Percentiles rank a stretch among this genome's conserved stretches.
phyloP scores from a whole-genome alignment of 768 basidiomycete genomes.

The Hortiboletus campestris region DNA sequence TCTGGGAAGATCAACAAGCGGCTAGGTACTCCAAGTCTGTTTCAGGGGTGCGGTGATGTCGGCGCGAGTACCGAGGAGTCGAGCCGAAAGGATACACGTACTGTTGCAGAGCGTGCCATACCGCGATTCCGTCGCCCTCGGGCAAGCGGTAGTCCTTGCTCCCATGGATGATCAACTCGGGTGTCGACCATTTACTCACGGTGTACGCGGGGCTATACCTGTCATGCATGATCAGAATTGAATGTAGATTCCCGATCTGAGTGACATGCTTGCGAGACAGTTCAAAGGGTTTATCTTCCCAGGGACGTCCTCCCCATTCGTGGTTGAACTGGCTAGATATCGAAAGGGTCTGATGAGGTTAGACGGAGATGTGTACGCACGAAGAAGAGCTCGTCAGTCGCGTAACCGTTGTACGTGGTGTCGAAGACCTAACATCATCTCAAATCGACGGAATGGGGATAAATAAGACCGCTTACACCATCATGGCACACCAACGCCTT shows the following conservation, averaged over 20 bases:
- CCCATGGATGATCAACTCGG: constrained; percentile 80
- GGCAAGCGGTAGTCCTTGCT: constrained; percentile 88
- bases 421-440: constrained; percentile 60
- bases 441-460: not conserved
- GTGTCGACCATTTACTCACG: constrained; percentile 83
- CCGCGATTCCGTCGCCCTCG: constrained; percentile 79
- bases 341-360: not conserved
- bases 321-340: constrained; percentile 66
- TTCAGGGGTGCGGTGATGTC: not conserved
- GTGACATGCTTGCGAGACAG: constrained; percentile 53
- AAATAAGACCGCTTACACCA: constrained; percentile 51
- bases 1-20: constrained; percentile 83
- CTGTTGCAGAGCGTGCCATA: constrained; percentile 86
- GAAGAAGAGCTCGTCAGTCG: constrained; percentile 91
- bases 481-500: constrained; percentile 93
- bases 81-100: constrained; percentile 38
- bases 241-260: not conserved
- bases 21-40: constrained; percentile 67
- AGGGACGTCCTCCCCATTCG: constrained; percentile 82
- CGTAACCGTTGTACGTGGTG: constrained; percentile 74
- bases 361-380: constrained; percentile 41
- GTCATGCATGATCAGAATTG: not conserved
- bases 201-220: constrained; percentile 81
- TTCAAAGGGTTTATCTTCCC: constrained; percentile 57
- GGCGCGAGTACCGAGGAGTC: not conserved